phyloP scores from a whole-genome alignment of 2,329 filamentous ascomycete species.

The Ceratocystis cacaofunesta region DNA sequence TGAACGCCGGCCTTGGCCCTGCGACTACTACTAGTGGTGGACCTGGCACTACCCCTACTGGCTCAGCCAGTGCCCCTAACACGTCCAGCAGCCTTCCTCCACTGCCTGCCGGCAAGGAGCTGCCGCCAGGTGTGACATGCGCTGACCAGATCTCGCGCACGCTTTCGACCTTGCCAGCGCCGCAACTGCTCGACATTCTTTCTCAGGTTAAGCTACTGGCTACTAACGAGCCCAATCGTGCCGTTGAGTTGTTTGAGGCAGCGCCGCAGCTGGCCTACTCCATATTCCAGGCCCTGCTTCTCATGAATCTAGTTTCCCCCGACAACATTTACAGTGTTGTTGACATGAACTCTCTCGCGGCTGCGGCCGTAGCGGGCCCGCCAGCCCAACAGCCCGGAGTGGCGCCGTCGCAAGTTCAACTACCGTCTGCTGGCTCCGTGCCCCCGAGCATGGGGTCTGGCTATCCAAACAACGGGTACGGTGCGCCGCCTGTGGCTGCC shows the following conservation, averaged over 20 bases:
- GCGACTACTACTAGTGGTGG: constrained; percentile 24
- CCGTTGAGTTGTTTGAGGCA: constrained; percentile 71
- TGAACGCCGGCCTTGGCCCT: constrained; percentile 11
- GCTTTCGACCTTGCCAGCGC: constrained; percentile 68
- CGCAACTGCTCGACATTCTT: constrained; percentile 84
- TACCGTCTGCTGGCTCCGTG: not conserved
- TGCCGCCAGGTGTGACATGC: constrained; percentile 68
- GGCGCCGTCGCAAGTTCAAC: constrained; percentile 19
- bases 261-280: constrained; percentile 89
- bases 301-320: constrained; percentile 84
- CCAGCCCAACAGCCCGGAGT: constrained; percentile 23
- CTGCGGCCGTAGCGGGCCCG: constrained; percentile 25
- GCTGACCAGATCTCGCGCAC: constrained; percentile 87
- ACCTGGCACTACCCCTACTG: constrained; percentile 22
- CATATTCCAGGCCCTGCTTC: constrained; percentile 81
- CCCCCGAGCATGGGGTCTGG: constrained; percentile 13
- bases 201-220: constrained; percentile 87
- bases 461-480: constrained; percentile 22
- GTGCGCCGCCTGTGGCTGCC: constrained; percentile 25
- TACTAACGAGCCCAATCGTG: constrained; percentile 65
- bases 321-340: constrained; percentile 69
- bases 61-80: constrained; percentile 22
- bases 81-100: constrained; percentile 50
- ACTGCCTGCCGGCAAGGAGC: constrained; percentile 69
- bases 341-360: constrained; percentile 35